A percentile compares a stretch with the other conserved stretches of the same genome.
These are phyloP conservation scores for Carallia pectinifolia DNA, from an alignment of 345 rosid genomes.

Conservation along the genomic window DNA sequence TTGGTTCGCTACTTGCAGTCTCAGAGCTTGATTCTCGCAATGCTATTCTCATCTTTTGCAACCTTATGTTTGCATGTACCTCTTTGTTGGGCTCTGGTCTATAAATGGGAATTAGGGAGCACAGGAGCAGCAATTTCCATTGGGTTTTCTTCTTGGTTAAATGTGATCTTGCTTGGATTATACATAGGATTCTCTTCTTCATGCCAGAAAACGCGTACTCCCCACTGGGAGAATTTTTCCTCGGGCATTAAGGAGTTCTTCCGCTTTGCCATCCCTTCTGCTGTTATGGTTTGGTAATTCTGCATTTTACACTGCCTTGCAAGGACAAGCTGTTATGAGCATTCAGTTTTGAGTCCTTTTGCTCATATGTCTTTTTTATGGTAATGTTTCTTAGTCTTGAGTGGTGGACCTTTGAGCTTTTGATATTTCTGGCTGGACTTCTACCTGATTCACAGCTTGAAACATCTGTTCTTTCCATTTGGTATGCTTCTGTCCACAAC, in stretches of 20 bases:
- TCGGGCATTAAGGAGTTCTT: slow-evolving; percentile 31
- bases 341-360: too few relatives aligned
- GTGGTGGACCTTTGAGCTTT: neutral
- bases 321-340: slow-evolving; percentile 38
- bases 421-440: neutral
- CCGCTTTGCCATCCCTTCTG: slow-evolving; percentile 45
- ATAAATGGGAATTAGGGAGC: slow-evolving; percentile 28
- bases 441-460: neutral
- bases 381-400: neutral
- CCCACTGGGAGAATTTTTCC: slow-evolving; percentile 23
- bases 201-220: slow-evolving; percentile 36
- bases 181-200: slow-evolving; percentile 34
- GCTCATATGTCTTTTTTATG: neutral
- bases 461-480: neutral
- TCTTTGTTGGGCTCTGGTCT: slow-evolving; percentile 41
- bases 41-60: slow-evolving; percentile 27
- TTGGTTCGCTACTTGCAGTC: slow-evolving; percentile 31
- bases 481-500: neutral
- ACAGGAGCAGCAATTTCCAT: slow-evolving; percentile 46
- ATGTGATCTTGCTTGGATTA: slow-evolving; percentile 31
- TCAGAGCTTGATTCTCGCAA: slow-evolving; percentile 36
- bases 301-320: slow-evolving; percentile 20
- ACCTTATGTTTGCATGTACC: slow-evolving; percentile 31
- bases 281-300: slow-evolving; percentile 39
- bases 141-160: slow-evolving; percentile 44